Percentiles rank a stretch among this genome's conserved stretches.
Evolutionary conservation across 768 basidiomycete genomes (phyloP).

Genomic region (Trametes coccinea): DNA sequence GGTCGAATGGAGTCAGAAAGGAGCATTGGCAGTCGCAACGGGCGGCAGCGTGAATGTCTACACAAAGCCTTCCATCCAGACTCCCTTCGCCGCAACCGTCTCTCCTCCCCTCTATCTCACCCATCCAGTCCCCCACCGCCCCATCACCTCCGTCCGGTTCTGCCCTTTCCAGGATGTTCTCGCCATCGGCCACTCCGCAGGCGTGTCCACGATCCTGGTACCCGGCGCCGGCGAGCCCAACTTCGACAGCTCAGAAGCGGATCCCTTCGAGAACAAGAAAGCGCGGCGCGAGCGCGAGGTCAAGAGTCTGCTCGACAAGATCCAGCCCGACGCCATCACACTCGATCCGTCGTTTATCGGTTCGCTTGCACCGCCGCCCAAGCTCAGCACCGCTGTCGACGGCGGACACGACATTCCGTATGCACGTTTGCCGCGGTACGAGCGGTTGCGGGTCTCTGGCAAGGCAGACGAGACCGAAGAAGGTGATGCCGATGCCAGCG

Average conservation of each 20-base stretch:
- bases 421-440: constrained; percentile 74
- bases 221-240: constrained; percentile 94
- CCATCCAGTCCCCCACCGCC: constrained; percentile 78
- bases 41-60: constrained; percentile 90
- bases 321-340: constrained; percentile 90
- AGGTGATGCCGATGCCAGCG: constrained; percentile 30
- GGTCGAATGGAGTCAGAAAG: constrained; percentile 84
- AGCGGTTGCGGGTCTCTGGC: constrained; percentile 71
- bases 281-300: constrained; percentile 89
- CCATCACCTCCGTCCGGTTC: constrained; percentile 77
- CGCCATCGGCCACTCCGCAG: constrained; percentile 73
- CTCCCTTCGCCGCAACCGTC: constrained; percentile 46
- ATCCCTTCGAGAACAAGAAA: constrained; percentile 89
- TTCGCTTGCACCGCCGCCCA: constrained; percentile 60
- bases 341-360: constrained; percentile 79
- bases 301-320: constrained; percentile 85
- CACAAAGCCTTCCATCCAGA: constrained; percentile 62
- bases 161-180: constrained; percentile 88
- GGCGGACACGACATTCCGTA: constrained; percentile 56
- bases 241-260: constrained; percentile 90
- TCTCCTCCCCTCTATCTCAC: constrained; percentile 87
- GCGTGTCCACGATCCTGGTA: constrained; percentile 83
- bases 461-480: constrained; percentile 72
- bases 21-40: constrained; percentile 76
- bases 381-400: constrained; percentile 51